A percentile compares a stretch with the other conserved stretches of the same genome.
These are phyloP conservation scores for Rhodotorula diobovata DNA, from an alignment of 768 basidiomycete species.

Conservation along the genomic window DNA sequence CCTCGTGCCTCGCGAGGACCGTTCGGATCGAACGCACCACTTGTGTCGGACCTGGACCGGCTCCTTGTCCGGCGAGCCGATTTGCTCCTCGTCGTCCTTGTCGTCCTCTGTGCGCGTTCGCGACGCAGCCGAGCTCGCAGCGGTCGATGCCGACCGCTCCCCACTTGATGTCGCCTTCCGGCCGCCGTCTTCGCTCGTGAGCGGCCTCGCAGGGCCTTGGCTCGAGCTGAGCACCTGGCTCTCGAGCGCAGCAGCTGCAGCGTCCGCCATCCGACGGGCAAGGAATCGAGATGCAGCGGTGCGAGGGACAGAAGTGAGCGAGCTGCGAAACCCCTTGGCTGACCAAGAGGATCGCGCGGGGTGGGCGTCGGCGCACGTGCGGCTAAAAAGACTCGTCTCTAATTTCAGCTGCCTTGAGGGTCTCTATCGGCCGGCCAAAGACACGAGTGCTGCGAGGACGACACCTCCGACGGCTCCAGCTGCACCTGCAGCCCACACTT, in stretches of 20 bases:
- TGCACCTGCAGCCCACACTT: slow-evolving; percentile 9
- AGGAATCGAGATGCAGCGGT: too few species aligned
- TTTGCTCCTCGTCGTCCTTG: neutral
- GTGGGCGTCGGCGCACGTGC: too few species aligned
- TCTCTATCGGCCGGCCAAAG: neutral
- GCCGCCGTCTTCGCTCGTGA: neutral
- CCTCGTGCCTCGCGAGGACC: too few species aligned
- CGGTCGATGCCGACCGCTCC: neutral
- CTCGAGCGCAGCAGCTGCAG: neutral
- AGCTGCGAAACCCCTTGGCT: neutral
- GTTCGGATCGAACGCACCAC: slow-evolving; percentile 11
- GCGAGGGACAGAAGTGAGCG: too few species aligned
- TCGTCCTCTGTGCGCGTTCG: neutral
- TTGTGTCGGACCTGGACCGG: neutral
- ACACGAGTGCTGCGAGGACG: neutral
- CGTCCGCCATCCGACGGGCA: neutral
- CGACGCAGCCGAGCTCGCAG: neutral
- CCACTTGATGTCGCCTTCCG: neutral
- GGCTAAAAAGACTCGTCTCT: neutral
- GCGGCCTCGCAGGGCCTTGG: neutral
- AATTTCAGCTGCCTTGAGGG: neutral
- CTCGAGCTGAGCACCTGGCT: neutral
- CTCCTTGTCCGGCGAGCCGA: neutral
- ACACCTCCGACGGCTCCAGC: slow-evolving; percentile 14
- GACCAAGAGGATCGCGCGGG: too few species aligned